A percentile compares a stretch with the other conserved stretches of the same genome.
These are phyloP conservation scores for Phaseolus coccineus DNA, from an alignment of 331 rosid genomes.

Conservation along the genomic window DNA sequence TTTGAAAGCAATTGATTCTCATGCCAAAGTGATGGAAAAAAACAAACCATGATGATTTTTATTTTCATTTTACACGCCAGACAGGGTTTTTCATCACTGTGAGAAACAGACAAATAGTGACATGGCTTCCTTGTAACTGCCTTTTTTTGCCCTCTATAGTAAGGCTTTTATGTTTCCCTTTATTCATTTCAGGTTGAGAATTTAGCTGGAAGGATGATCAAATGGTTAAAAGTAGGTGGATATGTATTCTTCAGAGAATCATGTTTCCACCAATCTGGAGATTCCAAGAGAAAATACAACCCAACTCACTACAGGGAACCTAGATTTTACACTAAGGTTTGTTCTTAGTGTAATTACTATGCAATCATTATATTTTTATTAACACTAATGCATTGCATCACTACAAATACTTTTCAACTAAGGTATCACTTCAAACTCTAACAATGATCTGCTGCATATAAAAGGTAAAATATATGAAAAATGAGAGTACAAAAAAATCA, in stretches of 20 bases:
- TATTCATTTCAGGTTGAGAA: constrained; percentile 63
- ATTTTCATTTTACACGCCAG: not conserved
- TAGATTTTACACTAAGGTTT: constrained; percentile 90
- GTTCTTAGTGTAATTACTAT: not conserved
- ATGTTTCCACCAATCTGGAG: constrained; percentile 97
- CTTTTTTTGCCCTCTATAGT: not conserved
- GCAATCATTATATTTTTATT: no score
- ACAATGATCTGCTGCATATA: no score
- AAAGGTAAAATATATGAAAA: no score
- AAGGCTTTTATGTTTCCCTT: constrained; percentile 8
- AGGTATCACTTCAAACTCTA: no score
- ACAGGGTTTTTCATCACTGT: not conserved
- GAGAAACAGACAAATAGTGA: not conserved
- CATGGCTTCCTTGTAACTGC: not conserved
- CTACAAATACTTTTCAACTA: no score
- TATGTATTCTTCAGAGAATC: constrained; percentile 88
- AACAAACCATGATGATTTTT: not conserved
- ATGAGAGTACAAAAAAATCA: no score
- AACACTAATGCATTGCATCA: no score
- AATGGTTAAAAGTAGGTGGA: constrained; percentile 91
- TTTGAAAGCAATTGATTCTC: constrained; percentile 22
- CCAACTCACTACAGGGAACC: constrained; percentile 98
- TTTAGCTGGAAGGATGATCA: constrained; percentile 77
- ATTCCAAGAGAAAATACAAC: constrained; percentile 84
- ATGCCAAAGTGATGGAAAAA: not conserved